Percentiles rank a stretch among this genome's conserved stretches.
Conservation (phyloP, 345 rosid species). For the Eucalyptus cloeziana region DNA sequence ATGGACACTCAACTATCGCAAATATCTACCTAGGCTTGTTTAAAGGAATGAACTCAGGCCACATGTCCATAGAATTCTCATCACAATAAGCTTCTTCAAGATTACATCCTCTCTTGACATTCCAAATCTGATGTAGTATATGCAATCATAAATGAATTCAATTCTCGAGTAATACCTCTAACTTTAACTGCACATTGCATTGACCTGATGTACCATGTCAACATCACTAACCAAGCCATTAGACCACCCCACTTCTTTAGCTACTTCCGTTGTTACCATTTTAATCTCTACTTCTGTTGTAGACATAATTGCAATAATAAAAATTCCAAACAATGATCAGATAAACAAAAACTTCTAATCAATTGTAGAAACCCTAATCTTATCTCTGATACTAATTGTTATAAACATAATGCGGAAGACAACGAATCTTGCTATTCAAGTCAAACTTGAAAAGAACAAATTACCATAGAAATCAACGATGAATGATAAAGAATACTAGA, state of each 20-base stretch:
- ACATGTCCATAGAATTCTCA: background rate
- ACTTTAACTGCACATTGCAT: background rate
- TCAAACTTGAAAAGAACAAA: background rate
- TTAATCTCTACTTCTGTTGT: background rate
- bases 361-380: background rate
- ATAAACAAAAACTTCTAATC: background rate
- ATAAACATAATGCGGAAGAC: background rate
- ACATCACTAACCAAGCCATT: background rate
- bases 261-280: background rate
- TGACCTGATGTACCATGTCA: background rate
- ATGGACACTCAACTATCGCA: background rate
- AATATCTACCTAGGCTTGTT: background rate
- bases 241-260: background rate
- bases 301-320: background rate
- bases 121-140: background rate
- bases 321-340: background rate
- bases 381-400: background rate
- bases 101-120: background rate
- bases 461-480: background rate
- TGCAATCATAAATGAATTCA: background rate
- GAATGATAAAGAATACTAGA: background rate
- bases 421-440: background rate
- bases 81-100: background rate
- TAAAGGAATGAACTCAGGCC: background rate
- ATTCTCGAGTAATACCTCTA: background rate